Evolutionary conservation across 2,329 filamentous ascomycete genomes (phyloP).

Genomic region (Trichoderma breve): DNA sequence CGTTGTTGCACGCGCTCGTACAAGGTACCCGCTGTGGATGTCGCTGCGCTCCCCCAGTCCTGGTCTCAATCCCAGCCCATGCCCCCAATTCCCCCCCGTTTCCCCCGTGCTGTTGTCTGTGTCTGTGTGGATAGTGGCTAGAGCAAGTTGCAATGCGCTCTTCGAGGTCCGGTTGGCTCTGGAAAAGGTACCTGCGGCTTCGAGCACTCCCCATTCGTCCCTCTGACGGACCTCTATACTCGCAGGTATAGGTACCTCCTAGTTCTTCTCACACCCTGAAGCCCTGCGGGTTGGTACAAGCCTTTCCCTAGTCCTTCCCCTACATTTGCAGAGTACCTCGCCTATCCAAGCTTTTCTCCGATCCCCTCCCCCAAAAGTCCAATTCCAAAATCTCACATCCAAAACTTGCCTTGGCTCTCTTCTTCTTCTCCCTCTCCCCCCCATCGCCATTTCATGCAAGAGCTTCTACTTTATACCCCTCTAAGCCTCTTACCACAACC

Average conservation of each 20-base stretch:
- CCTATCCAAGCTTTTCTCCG: conserved; percentile 16
- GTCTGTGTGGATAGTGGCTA: neutral
- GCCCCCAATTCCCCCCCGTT: conserved; percentile 3
- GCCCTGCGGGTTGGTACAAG: conserved; percentile 8
- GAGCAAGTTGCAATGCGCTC: neutral
- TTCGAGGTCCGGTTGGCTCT: neutral
- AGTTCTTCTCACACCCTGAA: neutral
- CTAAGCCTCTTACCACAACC: neutral
- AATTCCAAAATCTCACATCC: conserved; percentile 19
- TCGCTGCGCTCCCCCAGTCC: neutral
- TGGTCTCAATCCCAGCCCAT: neutral
- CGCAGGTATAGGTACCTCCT: neutral
- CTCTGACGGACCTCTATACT: neutral
- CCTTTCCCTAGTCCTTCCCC: conserved; percentile 4
- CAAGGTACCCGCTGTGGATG: conserved; percentile 7
- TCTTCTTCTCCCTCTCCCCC: conserved; percentile 7
- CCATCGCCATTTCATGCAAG: neutral
- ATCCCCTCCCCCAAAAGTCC: conserved; percentile 19
- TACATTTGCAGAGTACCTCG: conserved; percentile 14
- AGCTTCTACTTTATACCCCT: neutral
- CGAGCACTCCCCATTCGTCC: neutral
- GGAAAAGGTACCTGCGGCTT: conserved; percentile 4
- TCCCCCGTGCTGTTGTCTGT: conserved; percentile 11
- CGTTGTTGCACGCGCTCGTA: conserved; percentile 12
- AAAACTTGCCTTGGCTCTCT: conserved; percentile 9